Percentiles rank a stretch among this genome's conserved stretches.
Conservation (phyloP, 495 filamentous ascomycete genomes). For the Podospora pseudoanserina region DNA sequence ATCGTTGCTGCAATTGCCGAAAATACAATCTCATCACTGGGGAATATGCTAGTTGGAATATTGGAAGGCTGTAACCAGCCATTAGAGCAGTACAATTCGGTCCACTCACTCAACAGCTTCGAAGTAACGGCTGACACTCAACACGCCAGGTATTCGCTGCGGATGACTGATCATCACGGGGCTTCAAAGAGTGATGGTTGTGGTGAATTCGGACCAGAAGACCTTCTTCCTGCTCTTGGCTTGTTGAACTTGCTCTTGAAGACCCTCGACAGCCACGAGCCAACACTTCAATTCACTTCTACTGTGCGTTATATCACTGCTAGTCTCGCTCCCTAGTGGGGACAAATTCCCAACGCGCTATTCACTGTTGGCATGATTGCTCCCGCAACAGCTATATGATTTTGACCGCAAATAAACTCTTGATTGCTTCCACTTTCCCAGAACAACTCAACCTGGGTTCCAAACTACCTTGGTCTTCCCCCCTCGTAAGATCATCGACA, state of each 20-base stretch:
- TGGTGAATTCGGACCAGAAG: not conserved
- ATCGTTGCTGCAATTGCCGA: no score
- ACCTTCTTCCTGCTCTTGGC: not conserved
- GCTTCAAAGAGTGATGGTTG: no score
- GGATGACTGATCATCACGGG: not conserved
- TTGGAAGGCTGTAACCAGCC: no score
- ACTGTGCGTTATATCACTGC: not conserved
- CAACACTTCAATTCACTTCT: not conserved
- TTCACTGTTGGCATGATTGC: not conserved
- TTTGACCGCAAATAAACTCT: not conserved
- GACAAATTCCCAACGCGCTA: not conserved
- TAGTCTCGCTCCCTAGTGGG: not conserved
- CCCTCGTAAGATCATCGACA: no score
- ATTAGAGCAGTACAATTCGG: no score
- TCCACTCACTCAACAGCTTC: no score
- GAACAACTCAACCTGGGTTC: not conserved
- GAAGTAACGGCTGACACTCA: no score
- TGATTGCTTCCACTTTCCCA: not conserved
- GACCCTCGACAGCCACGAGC: no score
- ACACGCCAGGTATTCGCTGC: not conserved
- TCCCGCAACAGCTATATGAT: not conserved
- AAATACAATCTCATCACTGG: no score
- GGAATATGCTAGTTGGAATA: no score
- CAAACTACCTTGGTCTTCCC: not conserved
- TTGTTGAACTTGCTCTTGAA: not conserved